phyloP scores from a whole-genome alignment of 805 yeast genomes.

The Metschnikowia vanudenii region DNA sequence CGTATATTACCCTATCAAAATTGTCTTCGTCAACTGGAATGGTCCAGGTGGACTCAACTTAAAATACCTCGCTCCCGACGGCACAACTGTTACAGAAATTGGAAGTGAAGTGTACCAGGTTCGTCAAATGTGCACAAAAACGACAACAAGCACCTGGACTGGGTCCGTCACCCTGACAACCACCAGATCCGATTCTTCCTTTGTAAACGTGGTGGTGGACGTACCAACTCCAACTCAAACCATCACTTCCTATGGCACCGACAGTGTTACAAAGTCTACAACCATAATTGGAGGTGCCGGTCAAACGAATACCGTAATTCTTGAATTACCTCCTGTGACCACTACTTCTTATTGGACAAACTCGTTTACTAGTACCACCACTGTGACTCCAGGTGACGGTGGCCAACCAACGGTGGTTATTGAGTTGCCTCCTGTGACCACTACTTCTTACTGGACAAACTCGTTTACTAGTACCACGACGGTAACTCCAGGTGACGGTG shows the following conservation, averaged over 20 bases:
- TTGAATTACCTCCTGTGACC: background rate
- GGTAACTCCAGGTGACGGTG: too few species aligned
- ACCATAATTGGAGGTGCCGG: slow-evolving; percentile 1
- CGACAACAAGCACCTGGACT: slow-evolving; percentile 8
- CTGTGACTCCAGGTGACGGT: background rate
- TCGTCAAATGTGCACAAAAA: background rate
- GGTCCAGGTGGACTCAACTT: slow-evolving; percentile 5
- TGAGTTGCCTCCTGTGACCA: background rate
- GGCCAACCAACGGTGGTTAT: background rate
- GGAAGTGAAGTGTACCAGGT: slow-evolving; percentile 2
- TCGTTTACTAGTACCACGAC: too few species aligned
- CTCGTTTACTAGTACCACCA: background rate
- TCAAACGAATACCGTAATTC: too few species aligned
- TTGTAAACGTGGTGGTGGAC: slow-evolving; percentile 14
- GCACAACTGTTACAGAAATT: too few species aligned
- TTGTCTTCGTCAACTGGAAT: slow-evolving; percentile 7
- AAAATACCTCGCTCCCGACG: too few species aligned
- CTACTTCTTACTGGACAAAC: background rate
- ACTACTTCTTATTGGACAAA: background rate
- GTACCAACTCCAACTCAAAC: slow-evolving; percentile 17
- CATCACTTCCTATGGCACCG: slow-evolving; percentile 17
- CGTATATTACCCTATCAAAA: slow-evolving; percentile 9
- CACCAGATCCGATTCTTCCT: slow-evolving; percentile 6
- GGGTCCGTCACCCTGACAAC: slow-evolving; percentile 3
- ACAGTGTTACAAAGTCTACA: slow-evolving; percentile 7